Conservation (phyloP, 2,329 filamentous ascomycete genomes). For the Aspergillus sp. region DNA sequence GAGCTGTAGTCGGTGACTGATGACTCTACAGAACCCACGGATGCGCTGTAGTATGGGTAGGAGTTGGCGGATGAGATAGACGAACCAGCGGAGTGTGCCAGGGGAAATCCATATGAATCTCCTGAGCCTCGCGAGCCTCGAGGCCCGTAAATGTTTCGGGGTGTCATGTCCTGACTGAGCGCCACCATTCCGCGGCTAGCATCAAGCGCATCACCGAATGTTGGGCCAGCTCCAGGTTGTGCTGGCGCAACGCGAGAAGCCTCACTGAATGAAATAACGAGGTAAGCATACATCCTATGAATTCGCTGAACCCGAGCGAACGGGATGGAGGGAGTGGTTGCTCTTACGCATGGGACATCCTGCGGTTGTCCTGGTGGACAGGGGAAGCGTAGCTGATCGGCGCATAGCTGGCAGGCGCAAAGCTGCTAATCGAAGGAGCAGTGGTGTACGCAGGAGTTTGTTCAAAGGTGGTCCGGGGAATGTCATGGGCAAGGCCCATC, state of each 20-base stretch:
- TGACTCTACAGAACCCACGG: conserved; percentile 66
- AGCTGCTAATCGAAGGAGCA: conserved; percentile 68
- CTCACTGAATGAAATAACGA: conserved; percentile 27
- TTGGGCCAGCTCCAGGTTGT: conserved; percentile 59
- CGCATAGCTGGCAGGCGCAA: conserved; percentile 72
- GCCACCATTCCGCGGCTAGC: conserved; percentile 93
- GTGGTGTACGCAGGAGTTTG: conserved; percentile 68
- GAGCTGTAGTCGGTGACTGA: conserved; percentile 93
- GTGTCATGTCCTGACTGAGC: conserved; percentile 88
- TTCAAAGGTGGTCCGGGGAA: conserved; percentile 72
- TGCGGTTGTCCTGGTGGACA: conserved; percentile 60
- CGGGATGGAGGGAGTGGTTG: conserved; percentile 12
- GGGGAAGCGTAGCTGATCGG: conserved; percentile 72
- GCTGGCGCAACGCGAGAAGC: conserved; percentile 33
- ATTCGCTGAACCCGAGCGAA: background rate
- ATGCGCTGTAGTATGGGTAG: conserved; percentile 84
- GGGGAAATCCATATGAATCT: conserved; percentile 89
- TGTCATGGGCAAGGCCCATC: conserved; percentile 73
- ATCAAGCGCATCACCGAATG: conserved; percentile 86
- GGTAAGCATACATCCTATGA: conserved; percentile 17
- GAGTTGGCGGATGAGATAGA: conserved; percentile 83
- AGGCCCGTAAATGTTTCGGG: conserved; percentile 81
- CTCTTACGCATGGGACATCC: conserved; percentile 84
- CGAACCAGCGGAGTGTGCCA: conserved; percentile 86
- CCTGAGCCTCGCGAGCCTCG: conserved; percentile 67